Conservation (phyloP, 2,329 filamentous ascomycete genomes). For the Aspergillus sp. region DNA sequence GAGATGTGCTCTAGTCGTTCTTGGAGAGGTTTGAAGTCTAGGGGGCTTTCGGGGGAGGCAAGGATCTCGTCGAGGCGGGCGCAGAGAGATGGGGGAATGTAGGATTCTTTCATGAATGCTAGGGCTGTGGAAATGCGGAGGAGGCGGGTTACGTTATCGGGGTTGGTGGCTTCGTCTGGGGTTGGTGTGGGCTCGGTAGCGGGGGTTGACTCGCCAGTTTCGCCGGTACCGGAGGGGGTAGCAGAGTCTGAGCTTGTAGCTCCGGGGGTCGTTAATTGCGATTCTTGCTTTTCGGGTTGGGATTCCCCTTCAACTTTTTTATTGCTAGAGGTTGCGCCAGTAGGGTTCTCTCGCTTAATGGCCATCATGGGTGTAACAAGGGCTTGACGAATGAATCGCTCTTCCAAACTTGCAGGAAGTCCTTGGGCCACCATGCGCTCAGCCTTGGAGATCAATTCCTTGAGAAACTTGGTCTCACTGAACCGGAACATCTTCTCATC, state of each 20-base stretch:
- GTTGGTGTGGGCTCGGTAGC: slow-evolving; percentile 26
- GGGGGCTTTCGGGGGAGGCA: slow-evolving; percentile 30
- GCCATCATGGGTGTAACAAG: slow-evolving; percentile 70
- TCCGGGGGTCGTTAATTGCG: slow-evolving; percentile 27
- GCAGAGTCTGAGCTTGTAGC: slow-evolving; percentile 30
- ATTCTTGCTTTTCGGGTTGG: slow-evolving; percentile 22
- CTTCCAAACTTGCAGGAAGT: slow-evolving; percentile 75
- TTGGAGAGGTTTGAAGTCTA: slow-evolving; percentile 66
- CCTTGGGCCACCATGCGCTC: slow-evolving; percentile 56
- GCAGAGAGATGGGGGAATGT: slow-evolving; percentile 37
- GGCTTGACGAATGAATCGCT: slow-evolving; percentile 68
- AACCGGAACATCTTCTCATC: slow-evolving; percentile 81
- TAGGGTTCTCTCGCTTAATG: slow-evolving; percentile 52
- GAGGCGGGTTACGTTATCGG: slow-evolving; percentile 35
- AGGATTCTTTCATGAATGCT: slow-evolving; percentile 45
- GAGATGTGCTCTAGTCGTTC: slow-evolving; percentile 61
- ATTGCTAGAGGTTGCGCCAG: slow-evolving; percentile 18
- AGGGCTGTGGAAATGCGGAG: slow-evolving; percentile 46
- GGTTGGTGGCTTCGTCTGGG: slow-evolving; percentile 19
- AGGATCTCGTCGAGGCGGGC: slow-evolving; percentile 34
- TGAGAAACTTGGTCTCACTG: slow-evolving; percentile 62
- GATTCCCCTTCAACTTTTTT: slow-evolving; percentile 20
- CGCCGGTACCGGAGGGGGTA: slow-evolving; percentile 12
- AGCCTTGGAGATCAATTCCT: slow-evolving; percentile 64
- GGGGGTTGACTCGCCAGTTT: slow-evolving; percentile 16